A percentile compares a stretch with the other conserved stretches of the same genome.
Evolutionary conservation across 352 stramenopile species (phyloP).

Genomic region (Albugo candida): DNA sequence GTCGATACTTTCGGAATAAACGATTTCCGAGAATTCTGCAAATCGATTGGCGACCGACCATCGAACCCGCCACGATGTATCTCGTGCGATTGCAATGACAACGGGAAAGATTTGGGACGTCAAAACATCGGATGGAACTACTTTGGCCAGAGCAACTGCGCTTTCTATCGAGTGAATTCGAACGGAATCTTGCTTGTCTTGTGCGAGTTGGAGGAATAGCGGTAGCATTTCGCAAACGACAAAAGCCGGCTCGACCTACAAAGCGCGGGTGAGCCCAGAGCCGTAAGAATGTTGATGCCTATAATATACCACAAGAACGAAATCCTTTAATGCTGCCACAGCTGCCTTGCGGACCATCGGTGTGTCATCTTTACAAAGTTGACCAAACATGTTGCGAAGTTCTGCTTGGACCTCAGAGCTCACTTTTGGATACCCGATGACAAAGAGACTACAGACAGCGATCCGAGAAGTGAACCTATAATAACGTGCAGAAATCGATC

Average conservation of each 20-base stretch:
- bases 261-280: neutral
- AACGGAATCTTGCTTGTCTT: slow-evolving; percentile 92
- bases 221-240: slow-evolving; percentile 61
- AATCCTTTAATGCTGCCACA: slow-evolving; percentile 70
- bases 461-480: slow-evolving; percentile 67
- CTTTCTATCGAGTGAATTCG: slow-evolving; percentile 95
- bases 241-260: slow-evolving; percentile 36
- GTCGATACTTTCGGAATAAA: slow-evolving; percentile 51
- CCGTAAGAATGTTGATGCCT: neutral
- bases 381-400: slow-evolving; percentile 81
- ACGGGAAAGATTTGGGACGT: slow-evolving; percentile 75
- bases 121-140: slow-evolving; percentile 56
- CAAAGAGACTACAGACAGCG: slow-evolving; percentile 66
- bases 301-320: slow-evolving; percentile 41
- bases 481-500: neutral
- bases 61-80: slow-evolving; percentile 95
- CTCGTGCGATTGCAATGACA: slow-evolving; percentile 82
- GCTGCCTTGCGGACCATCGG: slow-evolving; percentile 93
- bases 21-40: slow-evolving; percentile 79
- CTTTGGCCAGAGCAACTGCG: slow-evolving; percentile 83
- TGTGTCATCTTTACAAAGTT: slow-evolving; percentile 92
- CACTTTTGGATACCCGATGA: slow-evolving; percentile 41
- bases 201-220: slow-evolving; percentile 61
- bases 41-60: slow-evolving; percentile 97
- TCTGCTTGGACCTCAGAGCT: slow-evolving; percentile 45